A percentile compares a stretch with the other conserved stretches of the same genome.
These are phyloP conservation scores for Pythium biforme DNA, from an alignment of 352 stramenopile genomes.

Conservation along the genomic window DNA sequence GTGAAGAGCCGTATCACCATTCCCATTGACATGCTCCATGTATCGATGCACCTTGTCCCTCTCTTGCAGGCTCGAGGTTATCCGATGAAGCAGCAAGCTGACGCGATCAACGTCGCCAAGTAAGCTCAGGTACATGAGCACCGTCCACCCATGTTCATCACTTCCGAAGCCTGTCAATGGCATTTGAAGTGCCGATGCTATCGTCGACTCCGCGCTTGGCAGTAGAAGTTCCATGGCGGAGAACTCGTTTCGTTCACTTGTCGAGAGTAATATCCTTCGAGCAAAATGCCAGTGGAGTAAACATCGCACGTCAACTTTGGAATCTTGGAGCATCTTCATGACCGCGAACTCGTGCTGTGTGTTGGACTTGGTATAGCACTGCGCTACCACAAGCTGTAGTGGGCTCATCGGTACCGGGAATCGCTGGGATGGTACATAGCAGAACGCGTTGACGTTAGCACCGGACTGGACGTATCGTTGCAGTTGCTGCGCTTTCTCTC, in stretches of 20 bases:
- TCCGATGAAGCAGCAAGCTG: slow-evolving; percentile 31
- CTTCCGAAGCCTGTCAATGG: slow-evolving; percentile 30
- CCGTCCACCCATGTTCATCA: slow-evolving; percentile 51
- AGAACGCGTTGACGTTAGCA: slow-evolving; percentile 52
- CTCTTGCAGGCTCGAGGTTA: slow-evolving; percentile 11
- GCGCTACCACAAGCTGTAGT: slow-evolving; percentile 54
- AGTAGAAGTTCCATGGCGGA: slow-evolving; percentile 3
- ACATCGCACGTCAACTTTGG: slow-evolving; percentile 39
- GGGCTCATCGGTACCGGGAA: slow-evolving; percentile 29
- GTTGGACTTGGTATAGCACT: slow-evolving; percentile 17
- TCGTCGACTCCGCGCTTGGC: slow-evolving; percentile 22
- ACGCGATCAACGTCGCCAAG: slow-evolving; percentile 47
- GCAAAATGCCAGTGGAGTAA: slow-evolving; percentile 65
- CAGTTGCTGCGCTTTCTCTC: slow-evolving; percentile 36
- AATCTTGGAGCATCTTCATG: slow-evolving; percentile 44
- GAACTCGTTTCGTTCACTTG: slow-evolving; percentile 31
- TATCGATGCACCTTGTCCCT: slow-evolving; percentile 31
- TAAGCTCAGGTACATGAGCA: slow-evolving; percentile 70
- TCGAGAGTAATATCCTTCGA: slow-evolving; percentile 42
- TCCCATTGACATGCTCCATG: slow-evolving; percentile 57
- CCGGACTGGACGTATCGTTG: slow-evolving; percentile 46
- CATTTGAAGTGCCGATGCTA: slow-evolving; percentile 25
- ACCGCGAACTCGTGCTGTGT: slow-evolving; percentile 18
- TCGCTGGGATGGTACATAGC: slow-evolving; percentile 30
- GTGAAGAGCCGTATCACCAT: slow-evolving; percentile 67